Percentiles rank a stretch among this genome's conserved stretches.
phyloP scores from a whole-genome alignment of 192 early-diverging fungal genomes.

The Dimargaris xerosporica region DNA sequence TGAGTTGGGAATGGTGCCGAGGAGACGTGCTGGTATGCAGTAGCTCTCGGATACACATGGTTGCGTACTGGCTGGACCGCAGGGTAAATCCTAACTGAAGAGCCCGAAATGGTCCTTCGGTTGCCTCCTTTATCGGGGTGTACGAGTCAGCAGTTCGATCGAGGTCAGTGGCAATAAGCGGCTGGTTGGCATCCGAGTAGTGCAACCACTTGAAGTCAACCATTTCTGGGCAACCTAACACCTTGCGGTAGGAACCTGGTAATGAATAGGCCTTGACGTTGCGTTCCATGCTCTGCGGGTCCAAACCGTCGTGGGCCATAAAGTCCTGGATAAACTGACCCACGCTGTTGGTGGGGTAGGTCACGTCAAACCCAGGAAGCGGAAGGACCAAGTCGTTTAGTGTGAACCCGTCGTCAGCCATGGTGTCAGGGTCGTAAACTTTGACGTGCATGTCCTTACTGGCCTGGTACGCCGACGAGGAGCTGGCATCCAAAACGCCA shows the following conservation, averaged over 20 bases:
- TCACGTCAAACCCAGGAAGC: slow-evolving; percentile 60
- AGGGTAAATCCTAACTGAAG: slow-evolving; percentile 65
- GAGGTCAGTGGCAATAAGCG: slow-evolving; percentile 45
- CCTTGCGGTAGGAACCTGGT: slow-evolving; percentile 45
- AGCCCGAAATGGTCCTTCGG: slow-evolving; percentile 54
- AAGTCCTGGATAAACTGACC: slow-evolving; percentile 42
- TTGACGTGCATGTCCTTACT: slow-evolving; percentile 17
- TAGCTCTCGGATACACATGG: slow-evolving; percentile 91
- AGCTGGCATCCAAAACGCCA: not conserved
- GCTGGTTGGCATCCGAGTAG: slow-evolving; percentile 41
- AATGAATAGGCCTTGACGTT: slow-evolving; percentile 46
- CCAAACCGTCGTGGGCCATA: slow-evolving; percentile 59
- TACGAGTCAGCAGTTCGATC: slow-evolving; percentile 34
- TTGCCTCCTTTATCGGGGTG: slow-evolving; percentile 18
- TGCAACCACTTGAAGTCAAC: slow-evolving; percentile 43
- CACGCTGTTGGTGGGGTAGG: slow-evolving; percentile 67
- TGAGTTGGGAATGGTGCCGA: slow-evolving; percentile 29
- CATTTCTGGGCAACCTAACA: slow-evolving; percentile 42
- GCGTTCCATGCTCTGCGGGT: slow-evolving; percentile 44
- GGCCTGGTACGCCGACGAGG: not conserved
- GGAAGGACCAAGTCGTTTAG: slow-evolving; percentile 90
- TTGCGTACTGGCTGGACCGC: slow-evolving; percentile 77
- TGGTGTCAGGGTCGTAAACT: slow-evolving; percentile 51
- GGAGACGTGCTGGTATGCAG: slow-evolving; percentile 47
- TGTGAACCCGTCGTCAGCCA: slow-evolving; percentile 40